Base-by-base conservation (phyloP, 2,329 filamentous ascomycete species). In the Ceratocystis lukuohia region DNA sequence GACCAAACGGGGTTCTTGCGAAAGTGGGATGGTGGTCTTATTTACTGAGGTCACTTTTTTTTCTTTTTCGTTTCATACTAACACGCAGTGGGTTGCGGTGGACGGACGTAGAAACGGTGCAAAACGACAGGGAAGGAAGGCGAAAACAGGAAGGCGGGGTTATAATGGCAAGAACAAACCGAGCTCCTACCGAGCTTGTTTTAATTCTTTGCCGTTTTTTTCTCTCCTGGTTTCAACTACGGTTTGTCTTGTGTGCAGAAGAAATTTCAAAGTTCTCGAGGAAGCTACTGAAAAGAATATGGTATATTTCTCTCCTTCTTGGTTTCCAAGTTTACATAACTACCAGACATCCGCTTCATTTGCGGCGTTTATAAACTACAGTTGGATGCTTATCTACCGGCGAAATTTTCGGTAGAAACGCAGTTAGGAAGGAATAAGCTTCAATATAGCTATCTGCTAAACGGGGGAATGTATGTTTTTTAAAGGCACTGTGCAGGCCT, bases 1-100 rank as follows among this genome's bases (percentile, higher is more conserved):
- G 62, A 57, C 20, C 25, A 61, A 67, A 67, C 61, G 62, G 50
- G 62, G 65, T 50, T 62, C 15, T 33, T 63, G 44, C 44, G 44
- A 33, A 33, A 63, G 61, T 45, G 46, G 45, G 57, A 57, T 53
- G 48, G 45, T 65, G 64, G 64, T 30, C 56, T 59, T 59, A 59
- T 63, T 63, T 30, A 63, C 61, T 63, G 61, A 62, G 61, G 61
- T 44, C 44, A 41, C 33, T 45, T 62, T 46, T 62, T 61, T 61
- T 61, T 20, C 22, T 61, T 46, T 45, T 62, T 15, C 20, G 17
- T 46, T 28, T 46, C 22, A 53, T 53, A 53, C 48, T 15, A 53
- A 25, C 10, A 53, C 48, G 25, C 48, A 53, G 48, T 53, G 56
- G 56, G 28, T 15, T 59, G 56, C 30, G 28, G 56, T 59, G 56